phyloP scores from a whole-genome alignment of 1,284 basidiomycete genomes.

The Schizophyllum commune region DNA sequence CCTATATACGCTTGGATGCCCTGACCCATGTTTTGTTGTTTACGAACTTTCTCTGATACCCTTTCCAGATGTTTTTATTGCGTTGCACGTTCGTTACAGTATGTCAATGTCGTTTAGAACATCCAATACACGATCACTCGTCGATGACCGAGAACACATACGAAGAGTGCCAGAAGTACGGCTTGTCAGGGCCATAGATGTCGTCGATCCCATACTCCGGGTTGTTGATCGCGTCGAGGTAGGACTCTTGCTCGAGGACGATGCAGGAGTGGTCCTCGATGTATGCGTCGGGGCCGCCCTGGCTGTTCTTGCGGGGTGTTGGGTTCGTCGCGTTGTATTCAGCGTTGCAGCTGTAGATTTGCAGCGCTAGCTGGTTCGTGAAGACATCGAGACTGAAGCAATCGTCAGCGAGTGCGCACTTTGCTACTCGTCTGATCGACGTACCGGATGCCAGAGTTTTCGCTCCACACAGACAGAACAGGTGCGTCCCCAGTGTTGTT shows the following conservation, averaged over 20 bases:
- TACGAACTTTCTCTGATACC: neutral
- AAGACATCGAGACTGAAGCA: slow-evolving; percentile 31
- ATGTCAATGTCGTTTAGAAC: neutral
- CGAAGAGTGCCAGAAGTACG: slow-evolving; percentile 34
- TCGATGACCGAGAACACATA: slow-evolving; percentile 29
- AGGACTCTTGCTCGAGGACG: slow-evolving; percentile 41
- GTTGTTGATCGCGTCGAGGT: slow-evolving; percentile 43
- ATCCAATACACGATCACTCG: neutral
- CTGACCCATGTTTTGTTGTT: slow-evolving; percentile 24
- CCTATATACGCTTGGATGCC: slow-evolving; percentile 41
- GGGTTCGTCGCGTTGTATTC: slow-evolving; percentile 31
- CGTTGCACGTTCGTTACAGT: neutral
- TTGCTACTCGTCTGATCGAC: no score
- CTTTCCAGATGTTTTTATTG: neutral
- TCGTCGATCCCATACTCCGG: slow-evolving; percentile 35
- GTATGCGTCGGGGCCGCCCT: slow-evolving; percentile 29
- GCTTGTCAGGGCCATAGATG: slow-evolving; percentile 33
- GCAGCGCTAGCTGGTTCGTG: slow-evolving; percentile 37
- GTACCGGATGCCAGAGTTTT: slow-evolving; percentile 39
- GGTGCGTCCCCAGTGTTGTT: slow-evolving; percentile 20
- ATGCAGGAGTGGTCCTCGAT: slow-evolving; percentile 37
- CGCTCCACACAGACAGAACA: slow-evolving; percentile 34
- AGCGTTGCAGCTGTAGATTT: slow-evolving; percentile 39
- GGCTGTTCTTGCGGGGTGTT: slow-evolving; percentile 35
- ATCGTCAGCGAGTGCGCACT: no score